Evolutionary conservation across 305 asterid genomes (phyloP).

Genomic region (Ajuga reptans): DNA sequence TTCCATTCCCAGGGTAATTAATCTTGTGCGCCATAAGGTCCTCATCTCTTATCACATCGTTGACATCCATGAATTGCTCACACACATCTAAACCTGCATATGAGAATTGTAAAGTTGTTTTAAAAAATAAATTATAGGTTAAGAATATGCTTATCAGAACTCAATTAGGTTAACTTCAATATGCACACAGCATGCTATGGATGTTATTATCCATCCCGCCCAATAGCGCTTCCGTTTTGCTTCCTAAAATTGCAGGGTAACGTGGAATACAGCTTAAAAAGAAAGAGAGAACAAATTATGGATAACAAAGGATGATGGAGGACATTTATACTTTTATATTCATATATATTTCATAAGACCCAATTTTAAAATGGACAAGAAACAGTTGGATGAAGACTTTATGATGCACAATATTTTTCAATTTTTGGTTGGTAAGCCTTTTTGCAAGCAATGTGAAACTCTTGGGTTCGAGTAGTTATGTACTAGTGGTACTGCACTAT

Average conservation of each 20-base stretch:
- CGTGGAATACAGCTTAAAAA: not conserved
- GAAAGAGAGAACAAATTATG: not conserved
- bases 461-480: not conserved
- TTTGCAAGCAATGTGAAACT: not conserved
- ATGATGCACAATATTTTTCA: not conserved
- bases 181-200: not conserved
- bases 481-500: too few relatives aligned
- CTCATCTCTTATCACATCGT: slow-evolving; percentile 89
- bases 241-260: not conserved
- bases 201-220: not conserved
- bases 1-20: slow-evolving; percentile 56
- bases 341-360: not conserved
- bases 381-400: not conserved
- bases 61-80: slow-evolving; percentile 96
- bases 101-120: slow-evolving; percentile 19
- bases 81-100: slow-evolving; percentile 85
- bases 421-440: not conserved
- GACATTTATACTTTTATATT: not conserved
- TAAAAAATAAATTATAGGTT: not conserved
- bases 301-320: not conserved
- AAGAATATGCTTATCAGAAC: not conserved
- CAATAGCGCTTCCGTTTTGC: not conserved
- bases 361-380: not conserved
- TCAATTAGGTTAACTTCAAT: not conserved
- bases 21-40: slow-evolving; percentile 69